phyloP scores from a whole-genome alignment of 2,329 filamentous ascomycete species.

The Sporothrix schenckii region DNA sequence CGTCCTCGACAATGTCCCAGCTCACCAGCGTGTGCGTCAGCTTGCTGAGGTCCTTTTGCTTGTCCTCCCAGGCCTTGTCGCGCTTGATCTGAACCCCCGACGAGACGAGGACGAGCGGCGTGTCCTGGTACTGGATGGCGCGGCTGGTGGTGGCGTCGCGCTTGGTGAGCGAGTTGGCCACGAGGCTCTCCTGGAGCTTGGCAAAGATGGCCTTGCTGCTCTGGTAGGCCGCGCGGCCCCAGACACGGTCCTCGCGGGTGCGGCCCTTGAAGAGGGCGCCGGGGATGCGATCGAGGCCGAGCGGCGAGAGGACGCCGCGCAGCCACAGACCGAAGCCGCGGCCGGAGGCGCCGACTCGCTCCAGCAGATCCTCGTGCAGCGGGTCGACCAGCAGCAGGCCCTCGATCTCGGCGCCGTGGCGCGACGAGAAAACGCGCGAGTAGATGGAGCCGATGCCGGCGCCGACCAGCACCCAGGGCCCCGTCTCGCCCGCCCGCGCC shows the following conservation, averaged over 20 bases:
- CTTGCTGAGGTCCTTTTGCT: conserved; percentile 80
- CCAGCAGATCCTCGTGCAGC: conserved; percentile 82
- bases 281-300: conserved; percentile 78
- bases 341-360: conserved; percentile 64
- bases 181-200: conserved; percentile 88
- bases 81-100: conserved; percentile 71
- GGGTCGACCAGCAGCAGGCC: conserved; percentile 86
- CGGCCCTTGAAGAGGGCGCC: conserved; percentile 83
- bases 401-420: conserved; percentile 72
- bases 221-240: conserved; percentile 77
- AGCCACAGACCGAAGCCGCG: conserved; percentile 86
- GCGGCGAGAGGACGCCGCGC: conserved; percentile 80
- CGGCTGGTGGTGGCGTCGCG: conserved; percentile 79
- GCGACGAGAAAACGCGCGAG: conserved; percentile 85
- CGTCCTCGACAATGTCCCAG: conserved; percentile 86
- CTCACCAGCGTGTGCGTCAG: conserved; percentile 76
- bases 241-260: conserved; percentile 79
- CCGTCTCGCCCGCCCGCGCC: conserved; percentile 74
- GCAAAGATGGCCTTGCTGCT: conserved; percentile 83
- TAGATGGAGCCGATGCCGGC: conserved; percentile 88
- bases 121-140: conserved; percentile 75
- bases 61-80: conserved; percentile 74
- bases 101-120: conserved; percentile 78
- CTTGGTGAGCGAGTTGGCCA: conserved; percentile 80
- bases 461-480: conserved; percentile 86